Conservation (phyloP, 2,329 filamentous ascomycete species). For the Ophiosphaerella korrae region DNA sequence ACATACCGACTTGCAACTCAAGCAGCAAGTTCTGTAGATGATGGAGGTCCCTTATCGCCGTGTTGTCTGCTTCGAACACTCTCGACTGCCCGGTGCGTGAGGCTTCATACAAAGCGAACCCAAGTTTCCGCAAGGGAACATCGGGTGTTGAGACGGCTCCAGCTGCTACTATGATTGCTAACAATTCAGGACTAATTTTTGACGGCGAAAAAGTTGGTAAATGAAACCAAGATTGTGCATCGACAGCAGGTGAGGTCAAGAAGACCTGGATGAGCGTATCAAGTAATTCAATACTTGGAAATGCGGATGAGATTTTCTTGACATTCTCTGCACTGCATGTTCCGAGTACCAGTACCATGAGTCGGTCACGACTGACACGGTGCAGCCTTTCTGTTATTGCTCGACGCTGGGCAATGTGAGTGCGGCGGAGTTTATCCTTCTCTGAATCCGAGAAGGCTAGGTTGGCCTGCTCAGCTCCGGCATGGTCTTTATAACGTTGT, state of each 20-base stretch:
- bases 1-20: conserved; percentile 59
- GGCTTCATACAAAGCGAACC: conserved; percentile 58
- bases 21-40: conserved; percentile 58
- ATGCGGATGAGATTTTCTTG: conserved; percentile 62
- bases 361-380: conserved; percentile 58
- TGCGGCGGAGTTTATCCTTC: conserved; percentile 34
- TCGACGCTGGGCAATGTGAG: conserved; percentile 44
- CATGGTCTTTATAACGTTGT: conserved; percentile 29
- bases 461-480: conserved; percentile 41
- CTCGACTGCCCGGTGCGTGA: conserved; percentile 47
- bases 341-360: conserved; percentile 67
- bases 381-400: conserved; percentile 50
- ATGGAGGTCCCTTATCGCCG: conserved; percentile 57
- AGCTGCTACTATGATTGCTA: conserved; percentile 64
- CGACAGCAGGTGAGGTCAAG: conserved; percentile 61
- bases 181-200: conserved; percentile 62
- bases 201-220: conserved; percentile 64
- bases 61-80: conserved; percentile 57
- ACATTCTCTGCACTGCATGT: conserved; percentile 60
- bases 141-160: conserved; percentile 65
- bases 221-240: conserved; percentile 66
- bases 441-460: conserved; percentile 46
- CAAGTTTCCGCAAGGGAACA: conserved; percentile 63
- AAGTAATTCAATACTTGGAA: conserved; percentile 65
- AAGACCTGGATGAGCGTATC: conserved; percentile 67